Evolutionary conservation across 176 grass and related monocot genomes (phyloP), one percentile per base, ranked within the genome.

Genomic region (Oryza longistaminata): DNA sequence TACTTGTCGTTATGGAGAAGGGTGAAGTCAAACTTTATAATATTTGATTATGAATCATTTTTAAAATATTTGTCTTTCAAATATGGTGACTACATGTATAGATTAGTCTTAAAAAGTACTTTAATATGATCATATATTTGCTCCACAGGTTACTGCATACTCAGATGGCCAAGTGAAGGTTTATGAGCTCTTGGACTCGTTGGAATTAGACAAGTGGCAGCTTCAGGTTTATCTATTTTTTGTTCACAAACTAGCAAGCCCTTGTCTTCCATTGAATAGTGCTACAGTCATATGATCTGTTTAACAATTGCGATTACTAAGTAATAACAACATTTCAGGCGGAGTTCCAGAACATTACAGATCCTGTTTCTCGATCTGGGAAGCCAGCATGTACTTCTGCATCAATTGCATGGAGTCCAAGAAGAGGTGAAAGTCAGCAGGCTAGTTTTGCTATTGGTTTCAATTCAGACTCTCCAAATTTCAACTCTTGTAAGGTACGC

Each of bases 161-260:
- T 94, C 96, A 83, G 88, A 98, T 92, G 91, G 96, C 71, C 90
- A 92, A 89, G 91, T 96, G n/a, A 98, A 96, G 84, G 85, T 96
- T 19, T 94, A 88, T 15, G 96, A 99, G 82, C 88, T 96, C 44
- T 83, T 91, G 81, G 90, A 99, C 85, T 78, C 85, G 9, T 89
- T 99, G 88, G 93, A 96, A 90, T 82, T 99, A 84, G 86, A 94
- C 81, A 99, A 91, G 65, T 99, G 93, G 96, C 96, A 96, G 77
- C 96, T 99, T 90, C 96, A 99, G 96, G 93, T 99, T 92, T 65
- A 67, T 90, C 71, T 76, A 48, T 19, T 21, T 86, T 64, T 33
- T 66, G 19, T 46, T 86, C 46, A 60, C 24, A 73, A 39, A 52
- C 60, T 44, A 49, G 66, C 68, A 35, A 75, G n/a, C 7, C 11